Evolutionary conservation across 2,329 filamentous ascomycete genomes (phyloP).

Genomic region (Cladosporium sp.): DNA sequence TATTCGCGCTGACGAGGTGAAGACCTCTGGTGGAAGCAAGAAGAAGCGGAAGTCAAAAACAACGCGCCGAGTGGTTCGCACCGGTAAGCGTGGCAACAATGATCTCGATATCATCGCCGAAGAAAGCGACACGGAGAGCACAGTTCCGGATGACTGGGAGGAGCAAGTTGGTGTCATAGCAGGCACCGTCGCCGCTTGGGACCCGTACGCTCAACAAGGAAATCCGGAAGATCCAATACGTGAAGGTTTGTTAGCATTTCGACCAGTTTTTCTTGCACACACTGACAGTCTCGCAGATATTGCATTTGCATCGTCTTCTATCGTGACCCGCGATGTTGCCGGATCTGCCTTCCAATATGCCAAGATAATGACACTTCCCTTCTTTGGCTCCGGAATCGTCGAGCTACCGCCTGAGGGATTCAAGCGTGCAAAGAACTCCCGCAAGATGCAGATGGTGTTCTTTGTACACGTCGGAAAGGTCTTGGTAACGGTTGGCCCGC

Average conservation of each 20-base stretch:
- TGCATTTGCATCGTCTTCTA: conserved; percentile 55
- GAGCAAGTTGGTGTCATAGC: conserved; percentile 58
- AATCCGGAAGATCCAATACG: conserved; percentile 37
- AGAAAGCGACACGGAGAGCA: conserved; percentile 50
- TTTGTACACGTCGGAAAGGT: conserved; percentile 84
- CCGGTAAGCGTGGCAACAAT: conserved; percentile 17
- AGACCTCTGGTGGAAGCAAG: conserved; percentile 27
- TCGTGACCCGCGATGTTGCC: conserved; percentile 55
- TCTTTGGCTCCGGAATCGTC: conserved; percentile 86
- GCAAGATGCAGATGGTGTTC: conserved; percentile 96
- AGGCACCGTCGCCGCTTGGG: conserved; percentile 61
- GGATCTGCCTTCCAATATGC: conserved; percentile 78
- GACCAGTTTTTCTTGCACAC: background rate
- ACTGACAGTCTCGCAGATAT: conserved; percentile 43
- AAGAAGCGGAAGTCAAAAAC: conserved; percentile 33
- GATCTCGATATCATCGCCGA: conserved; percentile 34
- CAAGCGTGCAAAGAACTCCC: conserved; percentile 86
- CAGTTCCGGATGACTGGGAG: conserved; percentile 66
- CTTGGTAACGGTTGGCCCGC: conserved; percentile 62
- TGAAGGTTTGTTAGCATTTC: conserved; percentile 29
- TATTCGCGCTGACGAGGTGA: conserved; percentile 65
- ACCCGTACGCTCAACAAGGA: conserved; percentile 25
- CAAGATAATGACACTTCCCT: conserved; percentile 78
- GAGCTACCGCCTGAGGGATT: conserved; percentile 78
- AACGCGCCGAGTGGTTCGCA: background rate